These are phyloP conservation scores for Solanum lycopersicoides DNA, from an alignment of 257 asterid species.

Conservation along the genomic window DNA sequence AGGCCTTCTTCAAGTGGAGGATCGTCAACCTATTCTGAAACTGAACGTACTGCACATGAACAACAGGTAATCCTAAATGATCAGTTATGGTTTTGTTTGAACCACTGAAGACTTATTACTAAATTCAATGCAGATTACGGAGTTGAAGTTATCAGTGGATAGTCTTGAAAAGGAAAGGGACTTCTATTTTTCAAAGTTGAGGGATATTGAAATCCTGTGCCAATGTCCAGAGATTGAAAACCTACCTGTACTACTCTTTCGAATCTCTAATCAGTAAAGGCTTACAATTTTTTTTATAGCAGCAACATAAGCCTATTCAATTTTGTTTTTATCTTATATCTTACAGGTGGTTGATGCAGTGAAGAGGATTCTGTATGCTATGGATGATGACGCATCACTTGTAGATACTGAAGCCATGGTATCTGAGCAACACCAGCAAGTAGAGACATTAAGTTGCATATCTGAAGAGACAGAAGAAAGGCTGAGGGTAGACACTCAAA, in stretches of 20 bases:
- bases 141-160: slow-evolving; percentile 73
- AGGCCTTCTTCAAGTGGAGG: slow-evolving; percentile 77
- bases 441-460: slow-evolving; percentile 18
- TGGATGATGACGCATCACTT: slow-evolving; percentile 54
- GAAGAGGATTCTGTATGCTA: slow-evolving; percentile 55
- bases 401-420: slow-evolving; percentile 77
- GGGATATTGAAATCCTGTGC: slow-evolving; percentile 82
- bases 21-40: slow-evolving; percentile 33
- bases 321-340: background rate
- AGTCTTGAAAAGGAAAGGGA: slow-evolving; percentile 92
- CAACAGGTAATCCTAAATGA: slow-evolving; percentile 40
- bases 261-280: background rate
- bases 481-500: slow-evolving; percentile 51
- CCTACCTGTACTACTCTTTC: slow-evolving; percentile 30
- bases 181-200: slow-evolving; percentile 77
- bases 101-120: background rate
- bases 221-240: slow-evolving; percentile 67
- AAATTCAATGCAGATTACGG: slow-evolving; percentile 50
- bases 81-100: background rate
- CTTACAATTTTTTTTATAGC: too few relatives aligned
- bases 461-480: slow-evolving; percentile 39
- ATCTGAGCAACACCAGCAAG: slow-evolving; percentile 29
- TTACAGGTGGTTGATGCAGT: slow-evolving; percentile 65
- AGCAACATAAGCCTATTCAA: background rate
- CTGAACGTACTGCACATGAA: slow-evolving; percentile 51